phyloP scores from a whole-genome alignment of 257 asterid species.

The Rehmannia glutinosa region DNA sequence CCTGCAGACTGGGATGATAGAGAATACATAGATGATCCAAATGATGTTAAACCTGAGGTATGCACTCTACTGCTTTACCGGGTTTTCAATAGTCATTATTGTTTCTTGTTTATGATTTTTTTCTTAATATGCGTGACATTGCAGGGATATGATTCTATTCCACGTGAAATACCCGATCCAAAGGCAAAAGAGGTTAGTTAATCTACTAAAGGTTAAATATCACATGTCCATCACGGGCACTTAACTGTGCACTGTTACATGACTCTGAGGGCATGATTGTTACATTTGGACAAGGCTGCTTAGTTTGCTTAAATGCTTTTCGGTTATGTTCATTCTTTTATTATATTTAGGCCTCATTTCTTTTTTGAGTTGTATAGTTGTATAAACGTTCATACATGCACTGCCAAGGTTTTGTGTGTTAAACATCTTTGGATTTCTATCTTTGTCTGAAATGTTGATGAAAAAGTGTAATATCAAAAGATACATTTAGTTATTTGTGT shows the following conservation, averaged over 20 bases:
- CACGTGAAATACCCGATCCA: constrained; percentile 91
- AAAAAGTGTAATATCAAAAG: not conserved
- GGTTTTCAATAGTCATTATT: not conserved
- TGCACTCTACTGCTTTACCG: constrained; percentile 13
- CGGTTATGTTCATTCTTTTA: no score
- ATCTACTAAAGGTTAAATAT: not conserved
- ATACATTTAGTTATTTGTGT: constrained; percentile 13
- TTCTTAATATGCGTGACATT: constrained; percentile 15
- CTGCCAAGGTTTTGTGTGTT: not conserved
- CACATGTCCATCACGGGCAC: not conserved
- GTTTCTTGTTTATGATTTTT: not conserved
- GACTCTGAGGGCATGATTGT: not conserved
- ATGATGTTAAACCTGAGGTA: constrained; percentile 80
- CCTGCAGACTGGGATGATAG: constrained; percentile 97
- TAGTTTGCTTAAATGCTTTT: not conserved
- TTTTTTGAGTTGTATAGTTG: no score
- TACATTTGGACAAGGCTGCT: not conserved
- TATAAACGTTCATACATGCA: no score
- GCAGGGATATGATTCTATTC: constrained; percentile 92
- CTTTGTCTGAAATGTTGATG: not conserved
- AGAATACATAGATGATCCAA: constrained; percentile 85
- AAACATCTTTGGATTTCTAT: not conserved
- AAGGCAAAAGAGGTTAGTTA: constrained; percentile 66
- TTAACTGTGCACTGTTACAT: no score
- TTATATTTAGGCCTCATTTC: no score